A percentile compares a stretch with the other conserved stretches of the same genome.
These are phyloP conservation scores for Pichia sp. DNA, from an alignment of 1,139 yeast genomes.

Conservation along the genomic window DNA sequence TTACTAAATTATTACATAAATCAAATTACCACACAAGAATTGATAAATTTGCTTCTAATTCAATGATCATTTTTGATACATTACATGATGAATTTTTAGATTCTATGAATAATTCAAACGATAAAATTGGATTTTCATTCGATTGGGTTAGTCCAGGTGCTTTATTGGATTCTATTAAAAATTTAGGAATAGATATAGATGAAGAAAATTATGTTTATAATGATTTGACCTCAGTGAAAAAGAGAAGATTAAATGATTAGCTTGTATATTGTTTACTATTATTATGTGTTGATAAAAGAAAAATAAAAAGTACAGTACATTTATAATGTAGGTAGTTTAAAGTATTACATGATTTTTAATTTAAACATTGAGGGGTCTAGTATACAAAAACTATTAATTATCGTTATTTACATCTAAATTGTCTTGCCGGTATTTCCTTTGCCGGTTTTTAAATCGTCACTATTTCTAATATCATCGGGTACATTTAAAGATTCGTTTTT, in stretches of 20 bases:
- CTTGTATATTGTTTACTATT: neutral
- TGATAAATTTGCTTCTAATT: conserved; percentile 11
- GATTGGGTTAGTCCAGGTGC: conserved; percentile 4
- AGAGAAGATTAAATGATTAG: neutral
- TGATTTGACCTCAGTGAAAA: neutral
- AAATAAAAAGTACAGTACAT: too few relatives aligned
- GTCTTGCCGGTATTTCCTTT: too few relatives aligned
- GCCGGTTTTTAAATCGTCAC: too few relatives aligned
- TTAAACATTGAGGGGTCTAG: neutral
- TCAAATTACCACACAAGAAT: conserved; percentile 8
- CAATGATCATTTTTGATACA: conserved; percentile 13
- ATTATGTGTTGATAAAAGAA: too few relatives aligned
- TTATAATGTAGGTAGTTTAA: too few relatives aligned
- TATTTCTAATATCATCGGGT: neutral
- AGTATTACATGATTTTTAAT: neutral
- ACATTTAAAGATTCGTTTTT: neutral
- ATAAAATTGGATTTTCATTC: conserved; percentile 11
- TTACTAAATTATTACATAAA: conserved; percentile 11
- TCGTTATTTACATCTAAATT: too few relatives aligned
- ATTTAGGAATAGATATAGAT: conserved; percentile 12
- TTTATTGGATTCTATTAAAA: conserved; percentile 10
- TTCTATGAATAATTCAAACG: neutral
- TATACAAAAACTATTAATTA: too few relatives aligned
- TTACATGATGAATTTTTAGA: conserved; percentile 15
- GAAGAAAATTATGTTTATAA: conserved; percentile 1